Conservation (phyloP, 1,284 basidiomycete genomes). For the Vanrija humicola region DNA sequence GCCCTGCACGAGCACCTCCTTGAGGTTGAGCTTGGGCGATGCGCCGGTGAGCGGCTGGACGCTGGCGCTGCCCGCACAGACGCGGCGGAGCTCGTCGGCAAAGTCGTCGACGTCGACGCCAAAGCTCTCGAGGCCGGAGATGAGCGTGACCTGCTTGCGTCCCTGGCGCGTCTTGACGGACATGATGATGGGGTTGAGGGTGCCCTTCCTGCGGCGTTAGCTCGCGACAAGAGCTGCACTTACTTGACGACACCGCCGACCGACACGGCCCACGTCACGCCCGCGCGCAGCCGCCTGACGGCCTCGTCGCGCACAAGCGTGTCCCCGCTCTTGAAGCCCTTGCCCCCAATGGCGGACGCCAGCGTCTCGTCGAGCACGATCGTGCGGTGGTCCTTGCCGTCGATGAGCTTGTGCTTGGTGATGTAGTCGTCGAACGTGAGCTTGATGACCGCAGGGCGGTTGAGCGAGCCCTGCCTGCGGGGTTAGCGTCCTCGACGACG, state of each 20-base stretch:
- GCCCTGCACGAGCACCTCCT: conserved; percentile 76
- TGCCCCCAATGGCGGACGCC: conserved; percentile 55
- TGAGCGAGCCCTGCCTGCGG: conserved; percentile 25
- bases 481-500: neutral
- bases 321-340: conserved; percentile 47
- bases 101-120: conserved; percentile 64
- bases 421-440: conserved; percentile 63
- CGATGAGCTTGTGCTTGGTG: conserved; percentile 59
- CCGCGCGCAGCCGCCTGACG: conserved; percentile 42
- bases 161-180: conserved; percentile 68
- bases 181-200: conserved; percentile 64
- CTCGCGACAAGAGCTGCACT: neutral
- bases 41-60: conserved; percentile 45
- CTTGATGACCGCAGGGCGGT: conserved; percentile 47
- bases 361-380: conserved; percentile 64
- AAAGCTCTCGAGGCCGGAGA: conserved; percentile 74
- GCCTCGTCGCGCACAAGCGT: conserved; percentile 70
- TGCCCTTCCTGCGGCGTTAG: conserved; percentile 62
- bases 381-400: conserved; percentile 62
- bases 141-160: conserved; percentile 67
- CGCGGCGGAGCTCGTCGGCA: conserved; percentile 69
- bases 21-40: conserved; percentile 41
- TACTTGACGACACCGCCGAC: conserved; percentile 39
- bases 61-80: conserved; percentile 72
- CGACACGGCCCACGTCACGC: conserved; percentile 36